Evolutionary conservation across 768 basidiomycete genomes (phyloP), one percentile per base, ranked within the genome.

Genomic region (Mycena haematopus): DNA sequence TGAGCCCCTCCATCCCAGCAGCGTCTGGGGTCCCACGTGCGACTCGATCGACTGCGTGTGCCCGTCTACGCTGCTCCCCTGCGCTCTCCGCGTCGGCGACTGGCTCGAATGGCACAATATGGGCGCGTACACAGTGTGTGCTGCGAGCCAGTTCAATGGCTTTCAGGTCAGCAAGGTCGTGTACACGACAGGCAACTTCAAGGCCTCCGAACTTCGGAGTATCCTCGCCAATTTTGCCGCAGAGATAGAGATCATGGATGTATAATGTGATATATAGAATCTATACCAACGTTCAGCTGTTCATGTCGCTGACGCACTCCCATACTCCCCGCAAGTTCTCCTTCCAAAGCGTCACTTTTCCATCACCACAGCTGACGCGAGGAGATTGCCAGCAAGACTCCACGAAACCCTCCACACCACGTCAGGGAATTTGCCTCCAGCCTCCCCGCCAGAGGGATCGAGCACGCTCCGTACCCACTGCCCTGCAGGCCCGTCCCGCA

Each of bases 321-420:
- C 96, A 99, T 21, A 83, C 80, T n/a, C 93, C 93, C 70, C 91
- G 92, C 70, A 97, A 77, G 73, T 93, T 96, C 79, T 99, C 97
- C 77, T 99, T 99, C 96, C 97, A 99, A 52, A 98, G 79, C 9
- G 92, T 95, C 22, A 99, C 96, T 77, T 97, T 98, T 14, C 97
- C 96, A 72, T 99, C 97, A 11, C 95, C 96, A 75, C 95, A 96
- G 74, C 93, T 95, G 46, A 99, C 97, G 0, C 96, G 49, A 99
- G 82, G 54, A 99, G 85, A 72, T 98, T 99, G 19, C 96, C 96
- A 1, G 96, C 93, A 25, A 98, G 84, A 67, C 93, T 96, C 97
- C 97, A 99, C 47, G 92, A 94, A 35, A 98, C 95, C n/a, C 96
- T 86, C 97, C 96, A 99, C 25, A 98, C 95, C 6, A 95, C 94